Evolutionary conservation across 768 basidiomycete species (phyloP), one percentile per base, ranked within the genome.

Genomic region (Lactarius deliciosus): DNA sequence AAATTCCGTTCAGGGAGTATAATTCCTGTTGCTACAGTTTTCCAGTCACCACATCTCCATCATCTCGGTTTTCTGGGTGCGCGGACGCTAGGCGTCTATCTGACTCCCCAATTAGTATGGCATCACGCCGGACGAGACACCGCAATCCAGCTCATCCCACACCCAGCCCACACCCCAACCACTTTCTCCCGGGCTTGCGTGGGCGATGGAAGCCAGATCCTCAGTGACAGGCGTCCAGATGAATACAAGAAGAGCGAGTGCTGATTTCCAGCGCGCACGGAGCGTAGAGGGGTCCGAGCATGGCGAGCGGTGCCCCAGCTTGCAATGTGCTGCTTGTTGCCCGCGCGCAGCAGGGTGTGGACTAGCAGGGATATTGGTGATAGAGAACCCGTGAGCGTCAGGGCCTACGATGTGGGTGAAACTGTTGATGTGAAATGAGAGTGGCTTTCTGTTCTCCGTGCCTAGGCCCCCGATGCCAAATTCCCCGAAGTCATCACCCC

Each of bases 301-400:
- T 96, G 93, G 38, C 96, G 80, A 16, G 86, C 83, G 1, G 87
- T 79, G 7, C 95, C 96, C 95, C 96, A 97, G 7, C 94, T 95
- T 6, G 88, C 80, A 13, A 82, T 34, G 55, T 76, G 69, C 61
- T 72, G 73, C 2, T 63, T 60, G 30, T 70, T 55, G 15, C 74
- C 66, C 10, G 72, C 55, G 15, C 74, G 71, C n/a, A 91, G 64
- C n/a, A 81, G 77, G 5, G 65, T 91, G 87, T 43, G 89, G 88
- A 3, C 92, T 91, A 3, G 90, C 78, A 2, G 76, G 75, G 34
- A 95, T 72, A 34, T 77, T 75, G n/a, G 78, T 72, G n/a, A 90
- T 75, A 2, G 72, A 56, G 11, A 65, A 61, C 57, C 75, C 63
- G 43, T 67, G 43, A 28, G 72, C 64, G 34, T 32, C 10, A 15